These are phyloP conservation scores for Yamadazyma songkhlaensis DNA, from an alignment of 1,139 yeast genomes.

Conservation along the genomic window DNA sequence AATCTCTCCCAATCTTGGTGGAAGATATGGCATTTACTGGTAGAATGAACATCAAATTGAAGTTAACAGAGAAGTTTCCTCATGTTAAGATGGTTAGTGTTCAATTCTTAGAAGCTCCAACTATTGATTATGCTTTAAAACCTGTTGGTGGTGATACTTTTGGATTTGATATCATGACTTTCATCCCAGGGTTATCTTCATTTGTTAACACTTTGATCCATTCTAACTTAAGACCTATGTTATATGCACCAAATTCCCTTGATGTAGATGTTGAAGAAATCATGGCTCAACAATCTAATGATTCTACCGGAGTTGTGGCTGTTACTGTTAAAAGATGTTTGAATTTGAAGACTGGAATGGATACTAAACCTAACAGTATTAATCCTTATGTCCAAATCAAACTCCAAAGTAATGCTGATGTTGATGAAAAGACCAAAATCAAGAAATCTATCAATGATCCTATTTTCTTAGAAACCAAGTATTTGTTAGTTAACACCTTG, in stretches of 20 bases:
- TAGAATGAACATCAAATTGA: constrained; percentile 62
- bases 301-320: constrained; percentile 66
- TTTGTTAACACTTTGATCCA: constrained; percentile 70
- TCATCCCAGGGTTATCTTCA: constrained; percentile 75
- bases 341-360: constrained; percentile 41
- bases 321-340: constrained; percentile 56
- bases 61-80: constrained; percentile 64
- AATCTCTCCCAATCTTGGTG: constrained; percentile 70
- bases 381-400: constrained; percentile 59
- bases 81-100: constrained; percentile 70
- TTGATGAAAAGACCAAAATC: constrained; percentile 51
- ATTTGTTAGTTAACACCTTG: constrained; percentile 55
- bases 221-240: constrained; percentile 68
- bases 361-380: constrained; percentile 43
- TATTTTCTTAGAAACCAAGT: constrained; percentile 62
- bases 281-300: constrained; percentile 59
- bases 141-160: constrained; percentile 89
- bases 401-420: constrained; percentile 42
- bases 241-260: constrained; percentile 79
- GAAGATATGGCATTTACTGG: constrained; percentile 79
- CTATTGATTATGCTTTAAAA: constrained; percentile 71
- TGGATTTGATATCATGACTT: constrained; percentile 79
- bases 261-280: constrained; percentile 73
- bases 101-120: constrained; percentile 73
- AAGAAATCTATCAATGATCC: constrained; percentile 58